These are phyloP conservation scores for Trypanosoma lewisi DNA, from an alignment of 208 protist species.

Conservation along the genomic window DNA sequence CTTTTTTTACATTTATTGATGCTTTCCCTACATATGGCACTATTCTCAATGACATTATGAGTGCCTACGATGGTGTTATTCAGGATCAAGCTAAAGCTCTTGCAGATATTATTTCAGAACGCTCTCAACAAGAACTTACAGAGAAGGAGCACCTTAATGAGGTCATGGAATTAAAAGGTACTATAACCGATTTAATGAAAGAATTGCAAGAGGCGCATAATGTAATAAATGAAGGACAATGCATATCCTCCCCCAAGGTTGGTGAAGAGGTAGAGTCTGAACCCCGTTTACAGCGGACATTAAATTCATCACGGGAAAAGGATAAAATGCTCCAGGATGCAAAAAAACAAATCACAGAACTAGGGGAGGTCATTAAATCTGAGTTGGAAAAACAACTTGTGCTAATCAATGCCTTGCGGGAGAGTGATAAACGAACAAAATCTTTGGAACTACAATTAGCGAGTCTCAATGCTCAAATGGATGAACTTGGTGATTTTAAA, in stretches of 20 bases:
- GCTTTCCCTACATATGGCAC: constrained; percentile 67
- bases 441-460: constrained; percentile 48
- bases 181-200: constrained; percentile 30
- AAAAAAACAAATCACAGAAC: constrained; percentile 32
- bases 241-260: background rate
- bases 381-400: constrained; percentile 79
- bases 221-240: constrained; percentile 21
- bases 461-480: constrained; percentile 44
- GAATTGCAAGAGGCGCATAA: constrained; percentile 38
- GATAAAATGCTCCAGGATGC: constrained; percentile 39
- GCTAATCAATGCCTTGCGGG: constrained; percentile 68
- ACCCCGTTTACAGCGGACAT: background rate
- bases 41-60: constrained; percentile 67
- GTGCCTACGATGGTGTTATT: constrained; percentile 80
- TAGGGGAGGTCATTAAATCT: constrained; percentile 52
- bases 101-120: constrained; percentile 37
- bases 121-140: constrained; percentile 19
- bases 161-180: constrained; percentile 29
- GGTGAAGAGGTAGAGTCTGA: background rate
- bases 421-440: constrained; percentile 75
- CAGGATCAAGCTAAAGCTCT: constrained; percentile 71
- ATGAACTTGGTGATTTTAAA: constrained; percentile 78
- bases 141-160: constrained; percentile 26
- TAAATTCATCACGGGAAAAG: constrained; percentile 29
- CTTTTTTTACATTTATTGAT: constrained; percentile 57